phyloP scores from a whole-genome alignment of 2,329 filamentous ascomycete genomes.

The Dactylellina leptospora region DNA sequence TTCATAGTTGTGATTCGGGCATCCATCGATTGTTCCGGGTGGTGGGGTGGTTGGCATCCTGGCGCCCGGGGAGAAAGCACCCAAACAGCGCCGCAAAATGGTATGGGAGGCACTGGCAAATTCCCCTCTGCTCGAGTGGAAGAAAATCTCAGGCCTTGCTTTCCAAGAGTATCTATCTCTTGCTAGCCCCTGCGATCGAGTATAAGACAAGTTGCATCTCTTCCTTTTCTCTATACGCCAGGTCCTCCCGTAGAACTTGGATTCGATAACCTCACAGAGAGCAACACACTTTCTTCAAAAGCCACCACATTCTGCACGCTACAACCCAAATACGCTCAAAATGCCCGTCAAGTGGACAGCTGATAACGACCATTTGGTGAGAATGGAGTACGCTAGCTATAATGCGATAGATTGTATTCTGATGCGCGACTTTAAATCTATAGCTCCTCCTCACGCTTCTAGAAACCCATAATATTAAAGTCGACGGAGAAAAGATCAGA shows the following conservation, averaged over 20 bases:
- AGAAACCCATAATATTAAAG: conserved; percentile 41
- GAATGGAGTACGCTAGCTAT: no score
- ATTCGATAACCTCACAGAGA: not conserved
- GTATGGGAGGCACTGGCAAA: conserved; percentile 29
- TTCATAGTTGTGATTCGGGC: not conserved
- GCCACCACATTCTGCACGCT: not conserved
- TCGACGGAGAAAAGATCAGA: conserved; percentile 45
- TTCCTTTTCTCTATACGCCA: not conserved
- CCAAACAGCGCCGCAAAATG: conserved; percentile 21
- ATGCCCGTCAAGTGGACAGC: conserved; percentile 51
- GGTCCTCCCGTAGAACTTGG: not conserved
- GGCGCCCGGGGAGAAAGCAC: conserved; percentile 17
- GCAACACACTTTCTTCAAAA: conserved; percentile 18
- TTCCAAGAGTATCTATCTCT: conserved; percentile 28
- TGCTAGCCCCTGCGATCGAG: conserved; percentile 8
- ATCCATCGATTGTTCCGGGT: not conserved
- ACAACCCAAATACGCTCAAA: conserved; percentile 2
- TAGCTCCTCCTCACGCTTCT: conserved; percentile 42
- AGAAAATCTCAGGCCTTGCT: not conserved
- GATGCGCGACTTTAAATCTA: not conserved
- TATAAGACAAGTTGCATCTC: conserved; percentile 46
- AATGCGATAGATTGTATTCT: not conserved
- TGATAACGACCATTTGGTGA: conserved; percentile 51
- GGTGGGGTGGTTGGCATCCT: conserved; percentile 1
- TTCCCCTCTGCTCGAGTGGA: conserved; percentile 10